phyloP scores from a whole-genome alignment of 441 rosid genomes.

The Adansonia grandidieri region DNA sequence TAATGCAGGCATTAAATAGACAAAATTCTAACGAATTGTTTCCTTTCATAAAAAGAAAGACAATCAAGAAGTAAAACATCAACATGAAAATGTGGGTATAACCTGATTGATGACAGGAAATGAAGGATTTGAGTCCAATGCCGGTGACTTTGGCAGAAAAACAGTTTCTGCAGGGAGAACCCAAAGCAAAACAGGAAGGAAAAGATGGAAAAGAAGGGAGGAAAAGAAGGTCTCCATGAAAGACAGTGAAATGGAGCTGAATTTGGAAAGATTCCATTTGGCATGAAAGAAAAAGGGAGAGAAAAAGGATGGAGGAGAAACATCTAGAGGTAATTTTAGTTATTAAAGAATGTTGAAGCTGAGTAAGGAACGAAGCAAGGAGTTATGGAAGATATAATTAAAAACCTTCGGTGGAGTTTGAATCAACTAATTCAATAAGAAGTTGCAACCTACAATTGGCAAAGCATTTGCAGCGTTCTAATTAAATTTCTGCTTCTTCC shows the following conservation, averaged over 20 bases:
- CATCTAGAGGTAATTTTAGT: background rate
- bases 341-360: conserved; percentile 11
- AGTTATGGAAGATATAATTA: conserved; percentile 13
- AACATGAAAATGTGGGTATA: background rate
- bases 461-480: background rate
- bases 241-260: conserved; percentile 17
- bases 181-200: conserved; percentile 20
- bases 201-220: conserved; percentile 14
- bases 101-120: conserved; percentile 27
- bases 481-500: background rate
- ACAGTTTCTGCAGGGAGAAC: conserved; percentile 19
- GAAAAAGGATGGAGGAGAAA: background rate
- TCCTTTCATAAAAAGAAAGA: background rate
- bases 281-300: conserved; percentile 7
- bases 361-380: conserved; percentile 18
- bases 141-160: conserved; percentile 18
- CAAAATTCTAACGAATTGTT: no score
- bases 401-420: background rate
- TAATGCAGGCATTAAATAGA: no score
- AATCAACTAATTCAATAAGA: background rate
- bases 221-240: conserved; percentile 24
- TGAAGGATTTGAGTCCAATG: conserved; percentile 16
- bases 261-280: conserved; percentile 26
- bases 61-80: background rate
- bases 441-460: background rate